phyloP scores from a whole-genome alignment of 176 grass and related monocot species.

The Zoysia japonica region DNA sequence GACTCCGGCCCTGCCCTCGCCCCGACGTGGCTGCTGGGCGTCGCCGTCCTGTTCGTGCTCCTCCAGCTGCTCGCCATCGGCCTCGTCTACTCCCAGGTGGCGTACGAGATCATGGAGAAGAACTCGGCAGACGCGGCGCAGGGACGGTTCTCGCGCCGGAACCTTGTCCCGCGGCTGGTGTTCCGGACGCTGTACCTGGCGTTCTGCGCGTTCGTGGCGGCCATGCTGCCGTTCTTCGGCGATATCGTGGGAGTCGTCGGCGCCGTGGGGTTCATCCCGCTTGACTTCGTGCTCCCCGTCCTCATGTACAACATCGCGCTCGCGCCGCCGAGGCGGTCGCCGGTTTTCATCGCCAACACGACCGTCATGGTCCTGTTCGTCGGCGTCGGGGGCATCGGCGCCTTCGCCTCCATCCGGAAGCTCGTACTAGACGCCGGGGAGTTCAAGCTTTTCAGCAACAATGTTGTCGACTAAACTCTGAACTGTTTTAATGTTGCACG shows the following conservation, averaged over 20 bases:
- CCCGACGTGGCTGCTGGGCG: slow-evolving; percentile 83
- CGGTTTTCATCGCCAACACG: slow-evolving; percentile 54
- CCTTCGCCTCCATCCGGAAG: slow-evolving; percentile 85
- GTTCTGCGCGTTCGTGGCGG: slow-evolving; percentile 64
- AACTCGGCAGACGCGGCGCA: slow-evolving; percentile 51
- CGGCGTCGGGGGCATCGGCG: slow-evolving; percentile 68
- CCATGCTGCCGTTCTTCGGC: slow-evolving; percentile 92
- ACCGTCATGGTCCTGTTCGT: slow-evolving; percentile 75
- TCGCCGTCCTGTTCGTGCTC: slow-evolving; percentile 70
- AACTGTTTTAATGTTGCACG: not conserved
- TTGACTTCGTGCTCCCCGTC: slow-evolving; percentile 83
- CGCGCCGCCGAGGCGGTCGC: slow-evolving; percentile 42
- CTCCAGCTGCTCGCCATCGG: slow-evolving; percentile 93
- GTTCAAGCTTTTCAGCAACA: slow-evolving; percentile 92
- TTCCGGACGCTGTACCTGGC: slow-evolving; percentile 71
- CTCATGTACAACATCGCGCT: slow-evolving; percentile 88
- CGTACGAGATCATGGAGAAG: slow-evolving; percentile 92
- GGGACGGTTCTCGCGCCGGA: slow-evolving; percentile 65
- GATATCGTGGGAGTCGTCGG: slow-evolving; percentile 76
- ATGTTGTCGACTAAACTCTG: slow-evolving; percentile 59
- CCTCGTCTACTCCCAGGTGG: slow-evolving; percentile 77
- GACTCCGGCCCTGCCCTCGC: slow-evolving; percentile 69
- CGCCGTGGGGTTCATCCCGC: slow-evolving; percentile 81
- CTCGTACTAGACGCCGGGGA: slow-evolving; percentile 66
- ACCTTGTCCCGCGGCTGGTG: slow-evolving; percentile 64